A percentile compares a stretch with the other conserved stretches of the same genome.
These are phyloP conservation scores for Fomitopsis palustris DNA, from an alignment of 1,284 basidiomycete genomes.

Conservation along the genomic window DNA sequence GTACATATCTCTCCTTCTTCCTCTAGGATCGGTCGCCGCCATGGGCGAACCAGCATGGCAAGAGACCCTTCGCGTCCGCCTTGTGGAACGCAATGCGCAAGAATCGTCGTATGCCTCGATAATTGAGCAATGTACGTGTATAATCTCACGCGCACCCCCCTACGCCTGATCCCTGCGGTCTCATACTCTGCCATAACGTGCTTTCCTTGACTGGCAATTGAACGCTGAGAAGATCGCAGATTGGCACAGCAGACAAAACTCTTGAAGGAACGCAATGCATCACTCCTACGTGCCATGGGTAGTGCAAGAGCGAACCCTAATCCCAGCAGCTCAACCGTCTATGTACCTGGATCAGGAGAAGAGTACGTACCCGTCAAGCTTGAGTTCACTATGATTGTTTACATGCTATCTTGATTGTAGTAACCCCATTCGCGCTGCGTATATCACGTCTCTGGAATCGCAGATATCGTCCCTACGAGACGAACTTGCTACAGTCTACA, in stretches of 20 bases:
- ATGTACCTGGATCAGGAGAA: conserved; percentile 63
- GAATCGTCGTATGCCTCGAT: conserved; percentile 77
- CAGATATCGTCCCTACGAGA: conserved; percentile 89
- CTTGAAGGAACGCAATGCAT: conserved; percentile 85
- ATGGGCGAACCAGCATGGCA: conserved; percentile 85
- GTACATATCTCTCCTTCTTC: not conserved
- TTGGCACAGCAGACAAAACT: conserved; percentile 87
- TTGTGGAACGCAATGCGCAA: conserved; percentile 73
- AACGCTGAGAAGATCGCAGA: conserved; percentile 67
- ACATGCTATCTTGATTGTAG: conserved; percentile 5
- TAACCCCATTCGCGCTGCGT: conserved; percentile 82
- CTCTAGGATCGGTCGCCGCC: conserved; percentile 7
- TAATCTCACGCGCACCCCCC: conserved; percentile 9
- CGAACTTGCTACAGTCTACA: conserved; percentile 92
- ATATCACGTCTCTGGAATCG: conserved; percentile 87
- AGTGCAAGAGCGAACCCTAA: conserved; percentile 67
- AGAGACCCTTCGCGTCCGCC: conserved; percentile 69
- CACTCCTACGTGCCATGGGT: conserved; percentile 75
- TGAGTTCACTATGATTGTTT: conserved; percentile 15
- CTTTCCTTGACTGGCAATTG: conserved; percentile 17
- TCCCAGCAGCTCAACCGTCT: conserved; percentile 58
- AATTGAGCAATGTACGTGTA: conserved; percentile 81
- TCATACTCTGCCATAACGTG: conserved; percentile 11
- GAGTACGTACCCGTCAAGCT: conserved; percentile 48
- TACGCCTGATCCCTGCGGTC: conserved; percentile 18